Evolutionary conservation across 176 grass and related monocot species (phyloP), one percentile per base, ranked within the genome.

Genomic region (Aegilops bicornis): DNA sequence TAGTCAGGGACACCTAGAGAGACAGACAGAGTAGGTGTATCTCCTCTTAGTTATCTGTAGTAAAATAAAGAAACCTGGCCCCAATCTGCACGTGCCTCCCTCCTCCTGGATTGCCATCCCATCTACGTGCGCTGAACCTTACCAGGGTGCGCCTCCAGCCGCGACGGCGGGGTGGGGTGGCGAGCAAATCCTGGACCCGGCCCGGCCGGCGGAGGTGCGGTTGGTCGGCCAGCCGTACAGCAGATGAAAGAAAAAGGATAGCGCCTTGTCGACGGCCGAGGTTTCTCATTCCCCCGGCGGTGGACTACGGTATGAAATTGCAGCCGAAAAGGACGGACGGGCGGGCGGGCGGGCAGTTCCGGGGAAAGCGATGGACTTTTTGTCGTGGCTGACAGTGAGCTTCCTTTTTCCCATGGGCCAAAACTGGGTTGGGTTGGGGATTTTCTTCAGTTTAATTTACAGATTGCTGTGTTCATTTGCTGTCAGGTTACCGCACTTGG

Each of bases 211-310:
- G 23, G 66, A 30, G 36, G 58, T 77, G 66, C 17, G 37, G 58
- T 86, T 78, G 88, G 84, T 90, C 27, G 73, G 89, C 76, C 67
- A 64, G 89, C 32, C 67, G 31, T 36, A 7, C 1, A 1, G 25
- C 6, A 36, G 33, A 29, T 19, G 0, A 16, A 47, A 17, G 48
- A 52, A 17, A 16, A 52, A 5, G 15, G 1, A 17, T 13, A 48
- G 71, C 27, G 5, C 20, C 39, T 36, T 65, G 76, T 80, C 81
- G 81, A 81, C 81, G 31, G 42, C 39, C 79, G 47, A 78, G 54
- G 72, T 39, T 64, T 54, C 62, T 22, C 35, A 47, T 86, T 82
- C 70, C 65, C 32, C 65, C 9, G 1, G 40, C 11, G 73, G 27
- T 54, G 15, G 88, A 86, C 79, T 70, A 77, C 1, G 50, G 12